Evolutionary conservation across 345 rosid genomes (phyloP).

Genomic region (Mercurialis annua): DNA sequence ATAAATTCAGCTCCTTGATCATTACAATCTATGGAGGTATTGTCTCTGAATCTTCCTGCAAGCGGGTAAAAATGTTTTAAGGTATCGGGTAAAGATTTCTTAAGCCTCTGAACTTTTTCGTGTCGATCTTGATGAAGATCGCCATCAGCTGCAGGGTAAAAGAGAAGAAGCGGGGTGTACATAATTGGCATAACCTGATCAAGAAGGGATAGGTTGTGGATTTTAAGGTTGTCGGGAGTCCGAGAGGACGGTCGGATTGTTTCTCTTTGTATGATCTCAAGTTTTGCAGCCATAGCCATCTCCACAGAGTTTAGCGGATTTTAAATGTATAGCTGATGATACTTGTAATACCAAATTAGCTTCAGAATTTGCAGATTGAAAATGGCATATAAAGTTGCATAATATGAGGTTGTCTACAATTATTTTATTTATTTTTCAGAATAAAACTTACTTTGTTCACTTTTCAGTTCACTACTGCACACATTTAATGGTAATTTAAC

Average conservation of each 20-base stretch:
- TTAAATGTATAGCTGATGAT: too few relatives aligned
- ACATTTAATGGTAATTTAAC: too few relatives aligned
- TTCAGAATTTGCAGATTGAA: too few relatives aligned
- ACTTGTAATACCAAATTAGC: too few relatives aligned
- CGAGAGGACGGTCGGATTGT: conserved; percentile 17
- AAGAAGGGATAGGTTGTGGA: conserved; percentile 7
- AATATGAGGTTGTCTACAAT: too few relatives aligned
- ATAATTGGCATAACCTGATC: neutral
- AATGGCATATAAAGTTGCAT: too few relatives aligned
- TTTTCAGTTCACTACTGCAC: too few relatives aligned
- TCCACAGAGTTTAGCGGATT: too few relatives aligned
- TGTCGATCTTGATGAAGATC: neutral
- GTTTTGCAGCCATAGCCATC: neutral
- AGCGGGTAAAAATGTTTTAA: conserved; percentile 13
- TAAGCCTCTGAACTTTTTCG: conserved; percentile 9
- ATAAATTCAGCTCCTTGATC: conserved; percentile 40
- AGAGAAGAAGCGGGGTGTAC: neutral
- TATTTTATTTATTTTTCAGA: too few relatives aligned
- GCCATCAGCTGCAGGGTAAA: conserved; percentile 11
- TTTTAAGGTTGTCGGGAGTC: neutral
- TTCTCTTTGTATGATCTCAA: neutral
- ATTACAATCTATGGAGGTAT: conserved; percentile 31
- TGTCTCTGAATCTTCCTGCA: conserved; percentile 20
- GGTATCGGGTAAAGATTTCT: conserved; percentile 13
- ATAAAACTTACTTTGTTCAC: too few relatives aligned